Base-by-base conservation (phyloP, 371 early-diverging fungal species). In the Mucor velutinosus region DNA sequence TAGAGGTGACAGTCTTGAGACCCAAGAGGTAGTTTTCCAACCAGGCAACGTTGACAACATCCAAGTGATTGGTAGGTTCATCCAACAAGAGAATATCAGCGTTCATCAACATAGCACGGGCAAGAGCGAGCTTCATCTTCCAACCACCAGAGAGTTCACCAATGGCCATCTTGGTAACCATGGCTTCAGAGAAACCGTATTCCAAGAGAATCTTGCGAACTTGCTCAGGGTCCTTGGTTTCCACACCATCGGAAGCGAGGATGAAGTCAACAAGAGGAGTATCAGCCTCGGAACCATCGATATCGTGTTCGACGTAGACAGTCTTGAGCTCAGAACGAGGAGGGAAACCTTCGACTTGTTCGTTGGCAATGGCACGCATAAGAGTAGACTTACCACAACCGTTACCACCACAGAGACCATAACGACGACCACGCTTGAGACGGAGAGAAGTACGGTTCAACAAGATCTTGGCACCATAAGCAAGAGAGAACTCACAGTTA, bases 351-450 rank as follows among this genome's bases (percentile, higher is more conserved):
- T 92, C 93, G 30, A 92, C 84, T 72, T 91, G 87, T 32, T 89
- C 91, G 64, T 86, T 73, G 32, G 93, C 82, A 67, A 96, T 90
- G 47, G 95, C 87, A 60, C 93, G 88, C 91, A 96, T 90, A 39
- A 96, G 79, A 41, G 96, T 95, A 30, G 93, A 88, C 73, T 96
- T 96, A 71, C 96, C 96, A 69, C 92, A 88, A 55, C 95, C 96
- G 80, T 94, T 96, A 57, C 84, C 85, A 61, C 94, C 94, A 80
- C 92, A 92, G 33, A 94, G 82, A 67, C 93, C 94, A 80, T 94
- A 94, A 55, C 92, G 89, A 70, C 87, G 88, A 66, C 94, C 94
- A 65, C 91, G 86, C 77, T 87, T 89, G 37, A 93, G 83, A 72
- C 85, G 87, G n/a, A n/a, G n/a, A n/a, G n/a, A n/a, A n/a, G n/a